Evolutionary conservation across 306 rosid species (phyloP), one percentile per base, ranked within the genome.

Genomic region (Dryas alaskensis): DNA sequence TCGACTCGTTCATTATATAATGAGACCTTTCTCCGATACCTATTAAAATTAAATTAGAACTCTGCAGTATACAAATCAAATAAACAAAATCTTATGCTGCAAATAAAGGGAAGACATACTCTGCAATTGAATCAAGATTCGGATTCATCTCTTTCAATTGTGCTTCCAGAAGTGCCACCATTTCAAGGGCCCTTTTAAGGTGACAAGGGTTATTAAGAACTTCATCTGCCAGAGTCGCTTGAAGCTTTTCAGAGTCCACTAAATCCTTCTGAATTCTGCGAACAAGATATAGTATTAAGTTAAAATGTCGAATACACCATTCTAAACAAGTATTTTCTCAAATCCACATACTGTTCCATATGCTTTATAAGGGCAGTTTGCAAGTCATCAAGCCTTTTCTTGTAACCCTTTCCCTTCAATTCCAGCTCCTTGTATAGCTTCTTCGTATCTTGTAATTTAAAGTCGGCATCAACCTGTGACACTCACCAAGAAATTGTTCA

Each of bases 71-170:
- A 60, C 51, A 82, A 65, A 60, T 76, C 68, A 77, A 10, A 65
- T 40, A 40, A n/a, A 19, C 10, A 48, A 59, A 59, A 76, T 40
- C 55, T 45, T 46, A 63, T 10, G 11, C 16, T 17, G 13, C 42
- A 51, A n/a, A 51, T 45, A 9, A 53, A 78, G 60, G 45, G 60
- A 49, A 44, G 72, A 52, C 87, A 12, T 89, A 94, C 98, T 94
- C 98, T 44, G 98, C 82, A 40, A 94, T 92, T 42, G 97, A 91
- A 84, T 94, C 98, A 71, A 94, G 98, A 85, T 91, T 94, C 43
- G 98, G 97, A 85, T 82, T 94, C 97, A 94, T 89, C 82, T 91
- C 97, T 82, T 94, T 94, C 82, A 94, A 67, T 52, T 91, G 95
- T 67, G 95, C 91, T 85, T 94, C 98, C 68, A 91, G 76, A 74